phyloP scores from a whole-genome alignment of 306 rosid species.

The Cucumis hystrix region DNA sequence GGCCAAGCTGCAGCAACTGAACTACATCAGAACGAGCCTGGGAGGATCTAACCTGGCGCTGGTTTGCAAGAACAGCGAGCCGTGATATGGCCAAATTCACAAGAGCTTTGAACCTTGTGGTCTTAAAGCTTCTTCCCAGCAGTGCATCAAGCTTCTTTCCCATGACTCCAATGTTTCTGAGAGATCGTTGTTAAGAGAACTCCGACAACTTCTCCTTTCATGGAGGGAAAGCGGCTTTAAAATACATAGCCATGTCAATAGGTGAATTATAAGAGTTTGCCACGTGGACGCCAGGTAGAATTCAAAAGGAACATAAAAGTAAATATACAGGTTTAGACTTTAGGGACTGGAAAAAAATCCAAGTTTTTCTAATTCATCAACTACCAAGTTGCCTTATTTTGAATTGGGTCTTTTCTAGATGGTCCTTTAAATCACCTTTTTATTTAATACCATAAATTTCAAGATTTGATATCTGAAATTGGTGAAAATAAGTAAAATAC shows the following conservation, averaged over 20 bases:
- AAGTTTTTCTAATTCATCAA: background rate
- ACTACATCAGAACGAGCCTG: slow-evolving; percentile 57
- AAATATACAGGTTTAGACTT: background rate
- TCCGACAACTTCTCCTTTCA: too few species aligned
- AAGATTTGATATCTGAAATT: background rate
- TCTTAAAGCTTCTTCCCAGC: slow-evolving; percentile 46
- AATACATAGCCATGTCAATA: background rate
- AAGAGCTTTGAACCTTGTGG: slow-evolving; percentile 41
- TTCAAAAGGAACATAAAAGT: background rate
- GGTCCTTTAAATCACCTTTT: background rate
- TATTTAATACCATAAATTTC: too few species aligned
- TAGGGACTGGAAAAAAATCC: background rate
- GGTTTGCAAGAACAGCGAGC: slow-evolving; percentile 51
- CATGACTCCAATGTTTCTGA: slow-evolving; percentile 13
- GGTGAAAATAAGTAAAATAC: background rate
- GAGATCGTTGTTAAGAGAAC: background rate
- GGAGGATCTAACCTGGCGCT: slow-evolving; percentile 36
- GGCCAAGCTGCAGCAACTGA: slow-evolving; percentile 59
- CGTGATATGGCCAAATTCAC: slow-evolving; percentile 61
- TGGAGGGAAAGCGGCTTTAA: background rate
- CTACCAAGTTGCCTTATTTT: background rate
- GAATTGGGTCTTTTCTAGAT: background rate
- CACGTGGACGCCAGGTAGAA: background rate
- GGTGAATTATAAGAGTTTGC: background rate
- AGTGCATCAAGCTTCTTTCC: slow-evolving; percentile 64